These are phyloP conservation scores for Mediolabrus comicus DNA, from an alignment of 108 stramenopile species.

Conservation along the genomic window DNA sequence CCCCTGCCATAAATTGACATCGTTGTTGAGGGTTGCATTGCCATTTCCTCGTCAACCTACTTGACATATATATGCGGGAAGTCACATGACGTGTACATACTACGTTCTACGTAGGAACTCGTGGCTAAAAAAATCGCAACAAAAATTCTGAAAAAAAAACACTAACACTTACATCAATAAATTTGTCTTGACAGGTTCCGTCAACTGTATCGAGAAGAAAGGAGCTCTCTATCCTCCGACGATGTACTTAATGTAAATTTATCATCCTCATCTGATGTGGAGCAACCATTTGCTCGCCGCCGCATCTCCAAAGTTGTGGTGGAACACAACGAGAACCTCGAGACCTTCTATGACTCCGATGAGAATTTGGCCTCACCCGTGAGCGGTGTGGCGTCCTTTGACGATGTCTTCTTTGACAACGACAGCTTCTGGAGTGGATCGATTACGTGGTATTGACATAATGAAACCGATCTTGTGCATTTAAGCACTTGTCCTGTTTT, in stretches of 20 bases:
- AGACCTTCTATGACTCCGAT: conserved; percentile 63
- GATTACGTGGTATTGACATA: conserved; percentile 82
- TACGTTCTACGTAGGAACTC: neutral
- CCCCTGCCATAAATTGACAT: neutral
- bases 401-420: conserved; percentile 83
- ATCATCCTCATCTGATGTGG: conserved; percentile 9
- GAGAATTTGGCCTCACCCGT: conserved; percentile 18
- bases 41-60: neutral
- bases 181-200: conserved; percentile 65
- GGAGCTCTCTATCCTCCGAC: conserved; percentile 43
- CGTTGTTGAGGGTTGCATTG: neutral
- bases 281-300: conserved; percentile 48
- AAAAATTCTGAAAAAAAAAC: too few relatives aligned
- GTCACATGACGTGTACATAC: neutral
- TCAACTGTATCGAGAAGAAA: conserved; percentile 78
- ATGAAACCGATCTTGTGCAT: neutral
- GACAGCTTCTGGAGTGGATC: conserved; percentile 90
- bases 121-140: neutral
- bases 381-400: conserved; percentile 8
- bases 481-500: conserved; percentile 27
- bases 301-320: conserved; percentile 82
- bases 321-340: conserved; percentile 73
- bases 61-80: neutral
- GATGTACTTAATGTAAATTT: conserved; percentile 48
- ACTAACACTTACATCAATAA: neutral